phyloP scores from a whole-genome alignment of 805 yeast genomes.

The Nakazawaea ishiwadae region DNA sequence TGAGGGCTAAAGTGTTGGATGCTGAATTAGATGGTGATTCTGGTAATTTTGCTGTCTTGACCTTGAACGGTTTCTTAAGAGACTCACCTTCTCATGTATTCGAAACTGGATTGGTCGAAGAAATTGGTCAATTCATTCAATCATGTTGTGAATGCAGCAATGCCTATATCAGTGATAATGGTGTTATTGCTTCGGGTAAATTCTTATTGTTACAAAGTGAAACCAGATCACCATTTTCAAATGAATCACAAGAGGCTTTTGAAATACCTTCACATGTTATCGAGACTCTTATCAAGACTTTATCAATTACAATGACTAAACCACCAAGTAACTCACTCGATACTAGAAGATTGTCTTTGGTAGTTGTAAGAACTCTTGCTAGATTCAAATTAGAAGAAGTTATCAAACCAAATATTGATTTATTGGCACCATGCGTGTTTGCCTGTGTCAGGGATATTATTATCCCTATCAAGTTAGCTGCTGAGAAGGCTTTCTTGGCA shows the following conservation, averaged over 20 bases:
- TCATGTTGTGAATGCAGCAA: slow-evolving; percentile 36
- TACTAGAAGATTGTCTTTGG: slow-evolving; percentile 73
- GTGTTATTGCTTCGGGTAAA: slow-evolving; percentile 80
- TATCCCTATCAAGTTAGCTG: slow-evolving; percentile 90
- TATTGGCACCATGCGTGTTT: slow-evolving; percentile 69
- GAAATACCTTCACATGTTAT: slow-evolving; percentile 38
- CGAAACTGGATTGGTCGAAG: slow-evolving; percentile 42
- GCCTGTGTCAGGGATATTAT: slow-evolving; percentile 80
- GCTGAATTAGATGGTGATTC: slow-evolving; percentile 36
- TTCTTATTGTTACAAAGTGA: slow-evolving; percentile 51
- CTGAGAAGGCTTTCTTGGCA: slow-evolving; percentile 82
- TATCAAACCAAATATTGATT: slow-evolving; percentile 48
- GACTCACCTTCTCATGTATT: slow-evolving; percentile 69
- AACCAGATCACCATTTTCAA: slow-evolving; percentile 28
- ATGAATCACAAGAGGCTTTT: slow-evolving; percentile 26
- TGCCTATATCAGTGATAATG: slow-evolving; percentile 66
- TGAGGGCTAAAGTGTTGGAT: slow-evolving; percentile 54
- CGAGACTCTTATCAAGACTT: slow-evolving; percentile 39
- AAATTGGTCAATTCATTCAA: slow-evolving; percentile 45
- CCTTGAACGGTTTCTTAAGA: slow-evolving; percentile 74
- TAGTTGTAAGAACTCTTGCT: slow-evolving; percentile 70
- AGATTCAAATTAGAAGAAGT: slow-evolving; percentile 49
- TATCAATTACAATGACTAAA: slow-evolving; percentile 42
- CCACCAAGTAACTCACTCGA: slow-evolving; percentile 66
- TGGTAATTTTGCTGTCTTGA: slow-evolving; percentile 60